These are phyloP conservation scores for Geotrichum bryndzae DNA, from an alignment of 1,139 yeast species.

Conservation along the genomic window DNA sequence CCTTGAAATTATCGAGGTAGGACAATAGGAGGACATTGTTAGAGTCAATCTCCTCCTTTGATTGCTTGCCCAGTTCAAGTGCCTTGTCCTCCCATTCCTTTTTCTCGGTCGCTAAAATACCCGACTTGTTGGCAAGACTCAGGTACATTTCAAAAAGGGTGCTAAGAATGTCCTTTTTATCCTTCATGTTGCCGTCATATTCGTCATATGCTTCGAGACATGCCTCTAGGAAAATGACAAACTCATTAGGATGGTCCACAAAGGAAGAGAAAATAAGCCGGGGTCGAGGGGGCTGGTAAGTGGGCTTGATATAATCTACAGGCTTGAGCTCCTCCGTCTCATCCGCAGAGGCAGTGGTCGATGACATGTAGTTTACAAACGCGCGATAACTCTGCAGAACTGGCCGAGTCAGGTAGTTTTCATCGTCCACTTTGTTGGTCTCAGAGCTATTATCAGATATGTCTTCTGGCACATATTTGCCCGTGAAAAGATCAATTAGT, in stretches of 20 bases:
- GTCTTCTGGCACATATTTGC: conserved; percentile 53
- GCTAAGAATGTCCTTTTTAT: conserved; percentile 63
- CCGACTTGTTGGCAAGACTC: conserved; percentile 44
- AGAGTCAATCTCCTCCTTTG: conserved; percentile 46
- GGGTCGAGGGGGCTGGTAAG: conserved; percentile 90
- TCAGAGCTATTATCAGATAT: conserved; percentile 21
- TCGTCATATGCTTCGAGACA: conserved; percentile 74
- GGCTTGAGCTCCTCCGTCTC: conserved; percentile 5
- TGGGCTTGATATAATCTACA: conserved; percentile 41
- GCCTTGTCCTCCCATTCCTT: conserved; percentile 65
- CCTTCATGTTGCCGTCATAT: conserved; percentile 66
- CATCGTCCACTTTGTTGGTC: conserved; percentile 10
- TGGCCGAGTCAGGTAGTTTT: conserved; percentile 30
- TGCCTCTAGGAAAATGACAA: conserved; percentile 91
- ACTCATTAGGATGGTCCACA: conserved; percentile 75
- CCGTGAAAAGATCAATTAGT: conserved; percentile 82
- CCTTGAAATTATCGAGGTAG: conserved; percentile 40
- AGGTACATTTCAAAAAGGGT: conserved; percentile 81
- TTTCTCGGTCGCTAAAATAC: conserved; percentile 29
- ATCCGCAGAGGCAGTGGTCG: conserved; percentile 3
- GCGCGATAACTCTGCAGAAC: conserved; percentile 66
- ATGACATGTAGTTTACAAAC: conserved; percentile 58
- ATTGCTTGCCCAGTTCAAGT: conserved; percentile 42
- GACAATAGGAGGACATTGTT: conserved; percentile 60
- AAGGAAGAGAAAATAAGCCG: conserved; percentile 81